Percentiles rank a stretch among this genome's conserved stretches.
Conservation (phyloP, 1,139 yeast species). For the Hansenula lynferdii region DNA sequence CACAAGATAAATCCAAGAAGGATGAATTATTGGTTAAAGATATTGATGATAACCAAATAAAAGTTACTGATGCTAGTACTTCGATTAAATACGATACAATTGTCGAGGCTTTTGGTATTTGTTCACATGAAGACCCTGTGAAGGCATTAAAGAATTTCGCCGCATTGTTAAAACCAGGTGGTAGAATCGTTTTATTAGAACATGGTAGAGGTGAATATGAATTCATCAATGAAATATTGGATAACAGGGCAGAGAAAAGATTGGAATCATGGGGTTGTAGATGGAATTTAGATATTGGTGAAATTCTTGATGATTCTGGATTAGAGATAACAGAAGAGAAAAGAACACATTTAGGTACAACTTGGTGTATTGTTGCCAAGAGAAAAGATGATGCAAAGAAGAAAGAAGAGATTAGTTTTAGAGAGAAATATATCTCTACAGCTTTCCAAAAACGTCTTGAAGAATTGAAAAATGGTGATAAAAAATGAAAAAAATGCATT, state of each 20-base stretch:
- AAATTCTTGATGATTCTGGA: constrained; percentile 77
- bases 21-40: constrained; percentile 15
- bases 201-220: constrained; percentile 88
- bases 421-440: constrained; percentile 38
- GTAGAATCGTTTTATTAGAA: constrained; percentile 80
- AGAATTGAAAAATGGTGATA: constrained; percentile 16
- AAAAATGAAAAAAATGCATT: constrained; percentile 4
- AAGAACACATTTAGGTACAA: constrained; percentile 88
- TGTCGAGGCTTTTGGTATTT: constrained; percentile 89
- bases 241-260: constrained; percentile 77
- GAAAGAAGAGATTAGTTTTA: constrained; percentile 39
- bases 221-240: constrained; percentile 74
- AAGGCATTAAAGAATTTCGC: constrained; percentile 73
- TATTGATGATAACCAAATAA: constrained; percentile 16
- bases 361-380: constrained; percentile 80
- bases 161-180: constrained; percentile 77
- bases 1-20: constrained; percentile 27
- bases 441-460: constrained; percentile 20
- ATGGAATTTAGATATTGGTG: constrained; percentile 94
- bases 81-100: constrained; percentile 78
- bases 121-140: constrained; percentile 94
- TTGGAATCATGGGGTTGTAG: constrained; percentile 95
- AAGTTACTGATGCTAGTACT: constrained; percentile 21
- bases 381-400: constrained; percentile 58
- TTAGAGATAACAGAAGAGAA: constrained; percentile 76